These are phyloP conservation scores for Gaultheria prostrata DNA, from an alignment of 148 eudicot genomes.

Conservation along the genomic window DNA sequence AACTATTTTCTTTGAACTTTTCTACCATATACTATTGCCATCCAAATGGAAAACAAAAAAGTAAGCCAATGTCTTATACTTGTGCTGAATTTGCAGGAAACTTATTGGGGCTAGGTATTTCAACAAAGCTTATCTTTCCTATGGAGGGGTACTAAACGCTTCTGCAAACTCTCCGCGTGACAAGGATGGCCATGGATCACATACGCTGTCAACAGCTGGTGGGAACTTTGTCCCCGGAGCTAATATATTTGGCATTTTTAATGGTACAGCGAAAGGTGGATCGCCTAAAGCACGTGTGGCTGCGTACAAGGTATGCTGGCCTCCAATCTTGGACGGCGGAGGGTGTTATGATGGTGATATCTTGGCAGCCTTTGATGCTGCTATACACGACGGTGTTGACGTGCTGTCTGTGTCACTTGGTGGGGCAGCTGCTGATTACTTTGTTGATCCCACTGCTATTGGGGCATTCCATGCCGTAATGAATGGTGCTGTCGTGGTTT, in stretches of 20 bases:
- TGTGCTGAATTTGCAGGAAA: conserved; percentile 37
- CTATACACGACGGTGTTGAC: conserved; percentile 67
- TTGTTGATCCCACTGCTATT: conserved; percentile 39
- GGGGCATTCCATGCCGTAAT: conserved; percentile 59
- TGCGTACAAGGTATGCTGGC: conserved; percentile 69
- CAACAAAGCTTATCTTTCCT: conserved; percentile 32
- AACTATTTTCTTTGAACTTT: background rate
- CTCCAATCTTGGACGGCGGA: conserved; percentile 4
- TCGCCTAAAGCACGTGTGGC: conserved; percentile 74
- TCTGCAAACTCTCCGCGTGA: conserved; percentile 40
- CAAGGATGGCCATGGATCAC: conserved; percentile 64
- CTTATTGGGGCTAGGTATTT: conserved; percentile 69
- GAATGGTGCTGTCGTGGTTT: conserved; percentile 48
- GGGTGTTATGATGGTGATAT: conserved; percentile 51
- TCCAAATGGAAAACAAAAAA: background rate
- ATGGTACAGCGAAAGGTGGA: conserved; percentile 73
- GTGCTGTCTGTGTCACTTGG: conserved; percentile 64
- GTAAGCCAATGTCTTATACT: background rate
- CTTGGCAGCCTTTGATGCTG: conserved; percentile 52
- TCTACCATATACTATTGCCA: background rate
- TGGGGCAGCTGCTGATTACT: conserved; percentile 29
- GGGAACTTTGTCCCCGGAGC: conserved; percentile 62
- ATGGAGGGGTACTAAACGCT: background rate
- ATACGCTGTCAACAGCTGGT: conserved; percentile 71
- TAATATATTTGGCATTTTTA: conserved; percentile 29